phyloP scores from a whole-genome alignment of 1,139 yeast species.

The Saccharomycopsis crataegensis region DNA sequence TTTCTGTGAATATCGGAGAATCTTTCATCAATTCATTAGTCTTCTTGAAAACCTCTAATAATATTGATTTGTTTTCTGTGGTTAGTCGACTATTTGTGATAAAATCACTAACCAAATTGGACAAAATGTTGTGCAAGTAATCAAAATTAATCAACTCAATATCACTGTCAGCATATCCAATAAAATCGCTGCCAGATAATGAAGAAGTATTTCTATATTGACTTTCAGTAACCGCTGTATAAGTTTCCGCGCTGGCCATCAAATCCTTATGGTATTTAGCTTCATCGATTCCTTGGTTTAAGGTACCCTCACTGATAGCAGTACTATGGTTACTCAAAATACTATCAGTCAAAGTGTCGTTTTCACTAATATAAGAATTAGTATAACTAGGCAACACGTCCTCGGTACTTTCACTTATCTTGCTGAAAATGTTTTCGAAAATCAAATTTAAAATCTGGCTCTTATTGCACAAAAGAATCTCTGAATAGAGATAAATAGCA shows the following conservation, averaged over 20 bases:
- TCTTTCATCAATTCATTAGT: conserved; percentile 7
- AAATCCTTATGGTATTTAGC: not conserved
- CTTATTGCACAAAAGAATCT: conserved; percentile 24
- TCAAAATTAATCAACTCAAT: conserved; percentile 16
- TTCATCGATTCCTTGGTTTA: not conserved
- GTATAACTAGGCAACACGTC: not conserved
- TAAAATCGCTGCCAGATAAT: conserved; percentile 13
- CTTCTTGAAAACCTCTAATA: conserved; percentile 9
- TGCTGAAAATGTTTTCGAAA: conserved; percentile 10
- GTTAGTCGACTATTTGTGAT: not conserved
- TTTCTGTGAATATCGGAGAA: conserved; percentile 2
- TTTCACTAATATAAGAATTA: conserved; percentile 11
- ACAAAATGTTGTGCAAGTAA: conserved; percentile 13
- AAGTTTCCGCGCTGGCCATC: not conserved
- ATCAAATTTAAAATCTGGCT: conserved; percentile 32
- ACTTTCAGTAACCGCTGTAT: conserved; percentile 6
- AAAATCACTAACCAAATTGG: conserved; percentile 6
- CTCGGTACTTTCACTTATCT: conserved; percentile 5
- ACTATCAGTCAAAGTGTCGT: conserved; percentile 14
- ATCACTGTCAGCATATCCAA: conserved; percentile 14
- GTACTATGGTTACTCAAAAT: not conserved
- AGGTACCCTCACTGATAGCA: conserved; percentile 1
- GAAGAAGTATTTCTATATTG: conserved; percentile 9
- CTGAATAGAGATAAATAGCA: conserved; percentile 44
- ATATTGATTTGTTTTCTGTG: not conserved